Percentiles rank a stretch among this genome's conserved stretches.
phyloP scores from a whole-genome alignment of 1,284 basidiomycete species.

The Taiwanofungus camphoratus region DNA sequence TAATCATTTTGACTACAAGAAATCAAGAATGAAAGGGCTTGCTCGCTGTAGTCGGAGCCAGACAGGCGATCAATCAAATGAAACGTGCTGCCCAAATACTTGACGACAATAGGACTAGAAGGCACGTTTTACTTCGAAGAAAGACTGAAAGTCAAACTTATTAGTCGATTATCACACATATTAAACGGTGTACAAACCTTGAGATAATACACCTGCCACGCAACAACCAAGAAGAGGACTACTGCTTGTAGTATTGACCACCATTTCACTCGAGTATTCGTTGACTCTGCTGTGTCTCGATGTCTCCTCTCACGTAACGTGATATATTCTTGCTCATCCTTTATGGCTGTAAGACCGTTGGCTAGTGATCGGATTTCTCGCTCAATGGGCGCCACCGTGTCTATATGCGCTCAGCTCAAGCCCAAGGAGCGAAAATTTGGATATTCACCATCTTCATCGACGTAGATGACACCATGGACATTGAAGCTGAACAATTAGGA shows the following conservation, averaged over 20 bases:
- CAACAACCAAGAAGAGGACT: constrained; percentile 87
- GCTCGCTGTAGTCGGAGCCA: too few species aligned
- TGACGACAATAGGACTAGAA: constrained; percentile 41
- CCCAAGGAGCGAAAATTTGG: constrained; percentile 7
- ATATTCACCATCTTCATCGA: constrained; percentile 74
- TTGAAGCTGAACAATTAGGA: constrained; percentile 87
- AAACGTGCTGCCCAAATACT: background rate
- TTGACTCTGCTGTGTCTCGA: constrained; percentile 91
- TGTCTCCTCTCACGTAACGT: constrained; percentile 92
- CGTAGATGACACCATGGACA: constrained; percentile 95
- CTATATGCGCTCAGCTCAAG: constrained; percentile 27
- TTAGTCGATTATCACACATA: background rate
- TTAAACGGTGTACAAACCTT: constrained; percentile 55
- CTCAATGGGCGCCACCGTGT: constrained; percentile 90
- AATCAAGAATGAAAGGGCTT: too few species aligned
- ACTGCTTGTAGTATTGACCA: constrained; percentile 93
- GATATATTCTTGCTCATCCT: constrained; percentile 99
- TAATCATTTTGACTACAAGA: too few species aligned
- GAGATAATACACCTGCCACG: constrained; percentile 97
- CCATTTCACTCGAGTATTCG: constrained; percentile 97
- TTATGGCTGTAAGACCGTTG: constrained; percentile 81
- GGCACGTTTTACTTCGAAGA: constrained; percentile 94
- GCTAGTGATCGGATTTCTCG: constrained; percentile 91
- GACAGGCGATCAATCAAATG: too few species aligned
- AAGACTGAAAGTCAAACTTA: constrained; percentile 45